phyloP scores from a whole-genome alignment of 179 eudicot species.

The Dionaea muscipula region DNA sequence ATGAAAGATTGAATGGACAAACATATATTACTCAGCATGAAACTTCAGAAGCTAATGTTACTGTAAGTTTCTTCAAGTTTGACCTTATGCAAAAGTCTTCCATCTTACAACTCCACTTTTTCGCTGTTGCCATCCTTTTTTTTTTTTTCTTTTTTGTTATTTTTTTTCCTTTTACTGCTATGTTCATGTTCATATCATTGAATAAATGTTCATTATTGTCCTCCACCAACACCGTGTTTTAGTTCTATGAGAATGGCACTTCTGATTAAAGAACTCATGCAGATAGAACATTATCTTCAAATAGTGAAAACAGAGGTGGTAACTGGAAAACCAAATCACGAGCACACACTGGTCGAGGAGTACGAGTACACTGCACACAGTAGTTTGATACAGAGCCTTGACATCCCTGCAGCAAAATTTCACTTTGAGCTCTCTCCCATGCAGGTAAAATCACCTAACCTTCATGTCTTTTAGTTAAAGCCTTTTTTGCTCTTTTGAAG shows the following conservation, averaged over 20 bases:
- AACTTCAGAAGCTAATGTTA: slow-evolving; percentile 57
- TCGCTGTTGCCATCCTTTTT: background rate
- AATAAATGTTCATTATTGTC: too few species aligned
- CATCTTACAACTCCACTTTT: background rate
- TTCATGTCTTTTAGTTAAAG: background rate
- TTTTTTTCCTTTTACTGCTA: too few species aligned
- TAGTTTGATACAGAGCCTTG: slow-evolving; percentile 56
- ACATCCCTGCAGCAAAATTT: slow-evolving; percentile 77
- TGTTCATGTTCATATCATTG: too few species aligned
- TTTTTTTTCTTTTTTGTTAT: too few species aligned
- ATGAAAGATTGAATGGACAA: slow-evolving; percentile 54
- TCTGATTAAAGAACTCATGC: slow-evolving; percentile 19
- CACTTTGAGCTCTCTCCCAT: slow-evolving; percentile 83
- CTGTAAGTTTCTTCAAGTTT: slow-evolving; percentile 39
- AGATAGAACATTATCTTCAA: slow-evolving; percentile 97
- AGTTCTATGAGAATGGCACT: background rate
- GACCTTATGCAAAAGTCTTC: background rate
- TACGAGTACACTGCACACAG: slow-evolving; percentile 96
- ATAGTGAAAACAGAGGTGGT: slow-evolving; percentile 81
- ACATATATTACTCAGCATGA: slow-evolving; percentile 46
- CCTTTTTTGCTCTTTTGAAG: background rate
- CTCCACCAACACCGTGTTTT: too few species aligned
- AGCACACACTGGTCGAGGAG: slow-evolving; percentile 50
- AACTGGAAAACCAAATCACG: slow-evolving; percentile 25
- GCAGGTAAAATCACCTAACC: slow-evolving; percentile 66